Conservation (phyloP, 495 filamentous ascomycete species). For the Lepraria neglecta region DNA sequence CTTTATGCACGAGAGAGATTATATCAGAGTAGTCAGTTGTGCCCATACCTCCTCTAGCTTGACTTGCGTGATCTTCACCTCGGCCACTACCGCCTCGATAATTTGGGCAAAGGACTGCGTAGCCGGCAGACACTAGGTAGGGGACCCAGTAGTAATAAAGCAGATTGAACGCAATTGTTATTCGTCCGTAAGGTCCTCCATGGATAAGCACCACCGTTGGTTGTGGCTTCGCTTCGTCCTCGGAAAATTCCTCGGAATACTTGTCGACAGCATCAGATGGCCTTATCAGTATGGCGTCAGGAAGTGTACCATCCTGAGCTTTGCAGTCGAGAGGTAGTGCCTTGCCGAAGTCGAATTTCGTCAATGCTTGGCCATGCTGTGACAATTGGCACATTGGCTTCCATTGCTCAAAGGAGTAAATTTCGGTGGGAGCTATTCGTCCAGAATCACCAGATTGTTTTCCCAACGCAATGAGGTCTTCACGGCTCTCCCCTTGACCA, state of each 20-base stretch:
- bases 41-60: conserved; percentile 26
- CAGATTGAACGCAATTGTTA: conserved; percentile 29
- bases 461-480: background rate
- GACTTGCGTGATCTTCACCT: conserved; percentile 30
- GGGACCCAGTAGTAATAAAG: conserved; percentile 28
- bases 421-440: background rate
- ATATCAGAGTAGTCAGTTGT: conserved; percentile 32
- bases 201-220: conserved; percentile 34
- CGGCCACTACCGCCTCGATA: conserved; percentile 33
- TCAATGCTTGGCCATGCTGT: conserved; percentile 7
- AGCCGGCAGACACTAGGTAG: conserved; percentile 31
- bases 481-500: background rate
- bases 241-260: too few relatives aligned
- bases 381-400: background rate
- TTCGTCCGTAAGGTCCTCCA: conserved; percentile 33
- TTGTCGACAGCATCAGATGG: background rate
- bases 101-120: conserved; percentile 32
- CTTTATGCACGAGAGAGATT: conserved; percentile 28
- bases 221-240: conserved; percentile 17
- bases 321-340: background rate
- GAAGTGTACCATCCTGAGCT: background rate
- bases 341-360: conserved; percentile 1
- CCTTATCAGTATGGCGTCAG: background rate
- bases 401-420: background rate
- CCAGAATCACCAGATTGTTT: background rate